A percentile compares a stretch with the other conserved stretches of the same genome.
Conservation (phyloP, 2,329 filamentous ascomycete genomes). For the Lachnellula cervina region DNA sequence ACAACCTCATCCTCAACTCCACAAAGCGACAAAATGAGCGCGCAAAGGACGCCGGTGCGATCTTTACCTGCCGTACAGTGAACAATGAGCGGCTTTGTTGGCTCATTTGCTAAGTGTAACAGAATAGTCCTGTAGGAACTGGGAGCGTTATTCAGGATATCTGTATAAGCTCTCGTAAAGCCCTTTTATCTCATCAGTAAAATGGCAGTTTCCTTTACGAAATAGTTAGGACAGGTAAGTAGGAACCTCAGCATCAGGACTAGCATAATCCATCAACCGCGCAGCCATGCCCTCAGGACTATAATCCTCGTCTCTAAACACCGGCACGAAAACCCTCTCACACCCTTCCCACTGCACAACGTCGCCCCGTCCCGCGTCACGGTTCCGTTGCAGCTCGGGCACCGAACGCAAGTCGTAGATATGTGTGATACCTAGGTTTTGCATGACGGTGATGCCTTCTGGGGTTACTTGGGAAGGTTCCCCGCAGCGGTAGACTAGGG, state of each 20-base stretch:
- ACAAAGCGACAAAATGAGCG: conserved; percentile 59
- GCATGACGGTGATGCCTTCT: conserved; percentile 48
- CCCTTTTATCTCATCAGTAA: conserved; percentile 39
- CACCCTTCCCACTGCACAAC: conserved; percentile 47
- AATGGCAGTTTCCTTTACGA: neutral
- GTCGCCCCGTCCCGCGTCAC: conserved; percentile 32
- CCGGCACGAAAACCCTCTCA: conserved; percentile 54
- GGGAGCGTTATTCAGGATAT: conserved; percentile 53
- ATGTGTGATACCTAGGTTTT: conserved; percentile 52
- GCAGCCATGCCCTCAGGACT: conserved; percentile 57
- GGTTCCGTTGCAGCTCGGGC: conserved; percentile 49
- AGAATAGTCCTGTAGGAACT: conserved; percentile 51
- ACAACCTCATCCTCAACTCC: conserved; percentile 55
- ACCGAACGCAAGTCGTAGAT: conserved; percentile 66
- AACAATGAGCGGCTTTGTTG: conserved; percentile 51
- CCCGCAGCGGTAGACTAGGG: conserved; percentile 62
- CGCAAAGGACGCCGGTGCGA: conserved; percentile 66
- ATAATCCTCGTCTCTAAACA: conserved; percentile 59
- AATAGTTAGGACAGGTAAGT: neutral
- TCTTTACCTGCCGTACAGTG: conserved; percentile 79
- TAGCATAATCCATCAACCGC: conserved; percentile 56
- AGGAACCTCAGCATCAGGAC: conserved; percentile 42
- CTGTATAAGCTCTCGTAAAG: conserved; percentile 58
- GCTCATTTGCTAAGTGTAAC: conserved; percentile 30
- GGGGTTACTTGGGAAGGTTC: conserved; percentile 56